Conservation (phyloP, 1,284 basidiomycete genomes). For the Heterobasidion occidentale region DNA sequence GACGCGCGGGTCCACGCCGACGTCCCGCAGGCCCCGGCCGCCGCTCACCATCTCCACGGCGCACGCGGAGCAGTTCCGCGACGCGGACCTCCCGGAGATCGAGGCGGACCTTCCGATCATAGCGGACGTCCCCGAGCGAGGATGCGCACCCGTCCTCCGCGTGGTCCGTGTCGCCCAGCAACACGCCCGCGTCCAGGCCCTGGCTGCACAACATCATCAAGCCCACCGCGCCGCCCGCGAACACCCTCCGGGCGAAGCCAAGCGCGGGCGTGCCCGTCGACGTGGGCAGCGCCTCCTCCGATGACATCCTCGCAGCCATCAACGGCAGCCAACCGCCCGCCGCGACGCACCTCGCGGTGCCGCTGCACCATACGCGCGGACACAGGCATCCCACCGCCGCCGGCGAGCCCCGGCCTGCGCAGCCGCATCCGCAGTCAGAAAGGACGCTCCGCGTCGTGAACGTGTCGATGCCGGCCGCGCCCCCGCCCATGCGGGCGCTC, state of each 20-base stretch:
- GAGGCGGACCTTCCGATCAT: conserved; percentile 21
- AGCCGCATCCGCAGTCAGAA: conserved; percentile 2
- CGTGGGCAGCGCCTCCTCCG: conserved; percentile 12
- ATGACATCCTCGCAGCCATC: conserved; percentile 8
- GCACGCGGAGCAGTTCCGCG: conserved; percentile 19
- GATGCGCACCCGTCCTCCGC: conserved; percentile 13
- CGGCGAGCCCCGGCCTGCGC: conserved; percentile 1
- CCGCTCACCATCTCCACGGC: conserved; percentile 38
- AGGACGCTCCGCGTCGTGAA: neutral
- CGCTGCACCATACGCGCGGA: conserved; percentile 46
- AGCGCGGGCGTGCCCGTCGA: conserved; percentile 21
- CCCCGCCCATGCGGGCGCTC: conserved; percentile 18
- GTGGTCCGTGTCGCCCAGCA: conserved; percentile 33
- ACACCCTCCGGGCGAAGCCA: conserved; percentile 18
- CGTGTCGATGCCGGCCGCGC: neutral
- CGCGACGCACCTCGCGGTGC: conserved; percentile 33
- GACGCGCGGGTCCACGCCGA: neutral
- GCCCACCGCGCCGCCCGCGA: conserved; percentile 17
- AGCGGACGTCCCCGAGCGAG: conserved; percentile 13
- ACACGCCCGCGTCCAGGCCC: conserved; percentile 20
- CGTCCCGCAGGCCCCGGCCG: conserved; percentile 19
- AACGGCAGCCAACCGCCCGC: conserved; percentile 9
- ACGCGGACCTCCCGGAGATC: neutral
- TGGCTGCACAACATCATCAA: conserved; percentile 26
- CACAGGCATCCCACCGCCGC: conserved; percentile 4